A percentile compares a stretch with the other conserved stretches of the same genome.
Conservation (phyloP, 768 basidiomycete species). For the Collybia sordida region DNA sequence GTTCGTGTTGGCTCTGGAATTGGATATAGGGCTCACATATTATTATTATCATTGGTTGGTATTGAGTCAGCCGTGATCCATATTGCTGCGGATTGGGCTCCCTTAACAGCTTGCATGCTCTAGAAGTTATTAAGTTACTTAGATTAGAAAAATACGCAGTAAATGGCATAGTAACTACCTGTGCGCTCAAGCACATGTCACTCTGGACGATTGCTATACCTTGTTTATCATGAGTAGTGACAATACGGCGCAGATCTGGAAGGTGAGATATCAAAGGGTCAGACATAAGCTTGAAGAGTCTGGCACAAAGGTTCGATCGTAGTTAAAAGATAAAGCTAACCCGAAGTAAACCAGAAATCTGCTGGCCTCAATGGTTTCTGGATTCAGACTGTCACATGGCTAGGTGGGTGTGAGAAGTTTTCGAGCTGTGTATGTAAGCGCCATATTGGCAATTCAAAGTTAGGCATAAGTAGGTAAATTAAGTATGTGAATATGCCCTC, state of each 20-base stretch:
- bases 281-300: too few species aligned
- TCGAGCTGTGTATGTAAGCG: too few species aligned
- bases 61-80: conserved; percentile 51
- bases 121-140: conserved; percentile 14
- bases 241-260: conserved; percentile 46
- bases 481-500: too few species aligned
- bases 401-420: too few species aligned
- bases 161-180: conserved; percentile 16
- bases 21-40: conserved; percentile 22
- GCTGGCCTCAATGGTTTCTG: too few species aligned
- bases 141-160: neutral
- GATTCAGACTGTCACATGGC: too few species aligned
- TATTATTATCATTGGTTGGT: conserved; percentile 58
- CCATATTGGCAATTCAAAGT: too few species aligned
- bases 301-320: too few species aligned
- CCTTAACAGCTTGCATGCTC: conserved; percentile 34
- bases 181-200: conserved; percentile 28
- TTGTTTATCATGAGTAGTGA: conserved; percentile 45
- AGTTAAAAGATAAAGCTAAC: too few species aligned
- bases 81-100: conserved; percentile 34
- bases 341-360: too few species aligned
- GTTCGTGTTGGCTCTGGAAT: neutral
- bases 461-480: too few species aligned
- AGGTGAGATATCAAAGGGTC: too few species aligned
- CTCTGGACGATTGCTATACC: conserved; percentile 41